These are phyloP conservation scores for Heliophila coronopifolia DNA, from an alignment of 441 rosid species.

Conservation along the genomic window DNA sequence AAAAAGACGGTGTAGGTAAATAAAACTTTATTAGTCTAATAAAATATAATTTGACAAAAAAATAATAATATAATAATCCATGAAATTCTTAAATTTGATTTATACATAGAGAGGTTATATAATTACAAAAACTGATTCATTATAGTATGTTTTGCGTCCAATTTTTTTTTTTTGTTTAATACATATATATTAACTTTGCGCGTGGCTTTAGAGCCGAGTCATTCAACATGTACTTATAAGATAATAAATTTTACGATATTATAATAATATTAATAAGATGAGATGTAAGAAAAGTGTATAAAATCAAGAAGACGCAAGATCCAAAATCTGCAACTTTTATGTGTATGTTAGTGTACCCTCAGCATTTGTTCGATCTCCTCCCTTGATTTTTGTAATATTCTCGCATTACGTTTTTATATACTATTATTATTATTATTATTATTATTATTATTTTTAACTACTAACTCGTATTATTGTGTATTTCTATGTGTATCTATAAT, in stretches of 20 bases:
- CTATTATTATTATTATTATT: no score
- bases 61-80: no score
- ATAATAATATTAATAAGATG: background rate
- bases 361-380: conserved; percentile 27
- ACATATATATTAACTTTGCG: background rate
- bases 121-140: no score
- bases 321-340: conserved; percentile 32
- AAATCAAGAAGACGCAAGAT: conserved; percentile 34
- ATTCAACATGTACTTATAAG: conserved; percentile 9
- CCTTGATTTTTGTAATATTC: conserved; percentile 24
- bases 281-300: conserved; percentile 15
- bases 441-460: no score
- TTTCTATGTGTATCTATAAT: conserved; percentile 18
- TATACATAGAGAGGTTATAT: no score
- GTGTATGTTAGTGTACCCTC: conserved; percentile 28
- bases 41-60: no score
- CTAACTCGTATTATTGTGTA: conserved; percentile 22
- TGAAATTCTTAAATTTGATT: background rate
- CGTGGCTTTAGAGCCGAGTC: conserved; percentile 17
- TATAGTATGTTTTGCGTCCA: no score
- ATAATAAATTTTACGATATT: background rate
- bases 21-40: no score
- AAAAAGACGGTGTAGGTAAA: no score
- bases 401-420: conserved; percentile 4
- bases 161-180: background rate